A percentile compares a stretch with the other conserved stretches of the same genome.
These are phyloP conservation scores for Rubia tinctorum DNA, from an alignment of 305 asterid species.

Conservation along the genomic window DNA sequence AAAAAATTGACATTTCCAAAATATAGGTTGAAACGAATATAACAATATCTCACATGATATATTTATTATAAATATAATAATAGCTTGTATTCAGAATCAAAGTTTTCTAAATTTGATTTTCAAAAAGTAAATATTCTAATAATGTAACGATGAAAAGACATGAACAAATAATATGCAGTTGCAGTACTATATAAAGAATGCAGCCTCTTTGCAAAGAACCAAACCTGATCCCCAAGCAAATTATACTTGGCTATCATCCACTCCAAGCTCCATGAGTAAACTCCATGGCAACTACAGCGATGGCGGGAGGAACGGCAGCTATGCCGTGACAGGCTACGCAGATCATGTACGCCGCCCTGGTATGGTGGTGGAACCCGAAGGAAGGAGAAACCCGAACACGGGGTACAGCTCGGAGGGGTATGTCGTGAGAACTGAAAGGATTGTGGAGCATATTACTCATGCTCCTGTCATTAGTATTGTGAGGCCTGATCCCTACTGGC, in stretches of 20 bases:
- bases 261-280: slow-evolving; percentile 4
- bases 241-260: background rate
- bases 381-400: slow-evolving; percentile 5
- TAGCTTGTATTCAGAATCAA: too few relatives aligned
- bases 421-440: slow-evolving; percentile 18
- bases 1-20: too few relatives aligned
- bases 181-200: slow-evolving; percentile 9
- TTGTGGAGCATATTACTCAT: slow-evolving; percentile 10
- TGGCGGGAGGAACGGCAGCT: background rate
- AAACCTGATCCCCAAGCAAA: background rate
- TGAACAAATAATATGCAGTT: too few relatives aligned
- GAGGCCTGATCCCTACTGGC: slow-evolving; percentile 3
- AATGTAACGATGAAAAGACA: too few relatives aligned
- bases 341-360: slow-evolving; percentile 1
- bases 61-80: too few relatives aligned
- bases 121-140: too few relatives aligned
- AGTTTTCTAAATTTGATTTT: too few relatives aligned
- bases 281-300: slow-evolving; percentile 2
- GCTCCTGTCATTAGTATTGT: background rate
- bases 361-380: slow-evolving; percentile 7
- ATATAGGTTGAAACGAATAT: too few relatives aligned
- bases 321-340: background rate
- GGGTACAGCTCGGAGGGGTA: slow-evolving; percentile 13
- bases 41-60: too few relatives aligned
- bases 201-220: background rate